Percentiles rank a stretch among this genome's conserved stretches.
These are phyloP conservation scores for Syncephalis fuscata DNA, from an alignment of 371 early-diverging fungal genomes.

Conservation along the genomic window DNA sequence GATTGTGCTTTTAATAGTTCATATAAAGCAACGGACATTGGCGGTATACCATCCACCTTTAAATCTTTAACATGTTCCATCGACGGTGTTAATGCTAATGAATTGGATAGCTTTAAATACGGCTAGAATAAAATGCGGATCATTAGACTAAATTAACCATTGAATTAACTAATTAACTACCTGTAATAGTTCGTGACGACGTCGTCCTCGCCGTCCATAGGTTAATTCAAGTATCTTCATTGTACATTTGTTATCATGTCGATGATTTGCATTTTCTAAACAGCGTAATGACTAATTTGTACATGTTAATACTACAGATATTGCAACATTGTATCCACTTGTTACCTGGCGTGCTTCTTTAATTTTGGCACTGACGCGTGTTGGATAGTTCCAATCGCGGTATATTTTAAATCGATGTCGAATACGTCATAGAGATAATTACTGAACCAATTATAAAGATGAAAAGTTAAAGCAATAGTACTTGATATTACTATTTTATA, in stretches of 20 bases:
- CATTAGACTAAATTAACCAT: no score
- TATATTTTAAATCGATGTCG: neutral
- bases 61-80: no score
- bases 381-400: neutral
- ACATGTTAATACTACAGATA: no score
- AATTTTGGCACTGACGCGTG: neutral
- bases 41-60: no score
- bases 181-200: slow-evolving; percentile 4
- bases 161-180: neutral
- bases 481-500: no score
- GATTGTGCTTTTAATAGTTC: no score
- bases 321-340: no score
- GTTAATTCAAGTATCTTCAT: slow-evolving; percentile 5
- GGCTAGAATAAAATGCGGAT: no score
- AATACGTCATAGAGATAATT: neutral
- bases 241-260: slow-evolving; percentile 4
- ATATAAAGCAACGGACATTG: no score
- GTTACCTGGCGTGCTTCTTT: neutral
- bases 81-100: no score
- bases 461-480: neutral
- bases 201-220: slow-evolving; percentile 4
- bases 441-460: neutral
- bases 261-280: slow-evolving; percentile 4
- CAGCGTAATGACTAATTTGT: slow-evolving; percentile 1
- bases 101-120: no score